Conservation (phyloP, 371 early-diverging fungal genomes). For the Mucor lusitanicus region DNA sequence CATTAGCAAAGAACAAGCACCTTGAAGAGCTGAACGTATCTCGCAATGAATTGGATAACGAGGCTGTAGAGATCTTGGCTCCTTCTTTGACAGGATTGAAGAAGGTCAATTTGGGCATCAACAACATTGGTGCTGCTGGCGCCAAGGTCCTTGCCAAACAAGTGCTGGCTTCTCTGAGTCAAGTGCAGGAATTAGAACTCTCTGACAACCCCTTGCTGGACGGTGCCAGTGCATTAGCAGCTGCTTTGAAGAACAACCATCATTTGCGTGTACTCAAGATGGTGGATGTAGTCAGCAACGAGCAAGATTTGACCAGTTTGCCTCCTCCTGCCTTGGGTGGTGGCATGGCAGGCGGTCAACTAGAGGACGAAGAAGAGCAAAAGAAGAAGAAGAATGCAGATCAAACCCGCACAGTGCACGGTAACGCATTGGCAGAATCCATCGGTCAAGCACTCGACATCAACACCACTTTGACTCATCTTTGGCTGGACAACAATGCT, state of each 20-base stretch:
- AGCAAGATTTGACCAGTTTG: constrained; percentile 29
- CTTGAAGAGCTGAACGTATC: constrained; percentile 48
- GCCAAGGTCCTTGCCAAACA: constrained; percentile 33
- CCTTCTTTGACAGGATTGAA: constrained; percentile 24
- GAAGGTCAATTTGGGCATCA: constrained; percentile 48
- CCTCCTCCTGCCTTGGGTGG: constrained; percentile 32
- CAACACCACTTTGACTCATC: constrained; percentile 36
- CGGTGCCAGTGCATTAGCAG: constrained; percentile 42
- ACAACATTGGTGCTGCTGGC: constrained; percentile 40
- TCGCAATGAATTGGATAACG: constrained; percentile 52
- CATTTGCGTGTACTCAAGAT: constrained; percentile 42
- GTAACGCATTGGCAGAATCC: constrained; percentile 45
- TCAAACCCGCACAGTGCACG: constrained; percentile 36
- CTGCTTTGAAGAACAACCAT: constrained; percentile 38
- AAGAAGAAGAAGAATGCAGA: constrained; percentile 13
- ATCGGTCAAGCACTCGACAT: constrained; percentile 29
- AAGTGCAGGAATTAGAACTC: constrained; percentile 50
- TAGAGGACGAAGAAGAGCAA: constrained; percentile 19
- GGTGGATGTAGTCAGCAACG: constrained; percentile 40
- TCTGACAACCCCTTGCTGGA: constrained; percentile 58
- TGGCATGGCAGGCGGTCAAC: neutral
- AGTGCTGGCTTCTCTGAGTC: constrained; percentile 1
- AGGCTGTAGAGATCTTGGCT: constrained; percentile 30
- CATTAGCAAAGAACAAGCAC: constrained; percentile 29
- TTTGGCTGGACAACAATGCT: constrained; percentile 56